phyloP scores from a whole-genome alignment of 1,284 basidiomycete species.

The Boletus albobrunnescens region DNA sequence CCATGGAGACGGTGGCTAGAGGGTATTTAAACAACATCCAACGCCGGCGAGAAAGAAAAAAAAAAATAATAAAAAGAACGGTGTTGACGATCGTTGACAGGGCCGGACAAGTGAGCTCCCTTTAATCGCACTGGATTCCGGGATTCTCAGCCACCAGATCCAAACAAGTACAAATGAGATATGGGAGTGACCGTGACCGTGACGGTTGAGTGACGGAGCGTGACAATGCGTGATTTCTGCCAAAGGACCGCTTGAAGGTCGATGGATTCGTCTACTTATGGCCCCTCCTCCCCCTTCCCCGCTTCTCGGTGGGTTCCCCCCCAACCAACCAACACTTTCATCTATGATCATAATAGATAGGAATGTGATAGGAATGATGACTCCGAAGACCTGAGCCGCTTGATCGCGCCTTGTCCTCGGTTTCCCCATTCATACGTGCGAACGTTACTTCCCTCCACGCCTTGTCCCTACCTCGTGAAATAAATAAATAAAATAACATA shows the following conservation, averaged over 20 bases:
- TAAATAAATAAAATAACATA: not conserved
- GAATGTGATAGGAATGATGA: no score
- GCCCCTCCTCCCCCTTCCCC: no score
- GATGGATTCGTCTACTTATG: slow-evolving; percentile 14
- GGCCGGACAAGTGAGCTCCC: slow-evolving; percentile 27
- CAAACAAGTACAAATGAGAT: slow-evolving; percentile 26
- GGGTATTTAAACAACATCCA: slow-evolving; percentile 43
- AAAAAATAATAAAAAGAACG: slow-evolving; percentile 17
- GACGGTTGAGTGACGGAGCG: slow-evolving; percentile 6
- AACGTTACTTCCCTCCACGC: no score
- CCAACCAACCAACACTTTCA: no score
- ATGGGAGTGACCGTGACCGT: slow-evolving; percentile 14
- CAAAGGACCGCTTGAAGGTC: slow-evolving; percentile 19
- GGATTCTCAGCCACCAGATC: slow-evolving; percentile 22
- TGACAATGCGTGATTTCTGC: slow-evolving; percentile 32
- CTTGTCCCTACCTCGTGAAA: no score
- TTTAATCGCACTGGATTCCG: slow-evolving; percentile 34
- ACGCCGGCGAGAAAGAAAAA: slow-evolving; percentile 16
- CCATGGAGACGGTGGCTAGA: slow-evolving; percentile 26
- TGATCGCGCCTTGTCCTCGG: no score
- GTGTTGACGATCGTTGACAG: slow-evolving; percentile 50
- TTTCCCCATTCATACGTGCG: no score
- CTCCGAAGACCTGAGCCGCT: no score
- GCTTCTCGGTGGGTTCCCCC: no score
- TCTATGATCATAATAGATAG: no score